Evolutionary conservation across 2,329 filamentous ascomycete species (phyloP).

Genomic region (Penicillium sp.): DNA sequence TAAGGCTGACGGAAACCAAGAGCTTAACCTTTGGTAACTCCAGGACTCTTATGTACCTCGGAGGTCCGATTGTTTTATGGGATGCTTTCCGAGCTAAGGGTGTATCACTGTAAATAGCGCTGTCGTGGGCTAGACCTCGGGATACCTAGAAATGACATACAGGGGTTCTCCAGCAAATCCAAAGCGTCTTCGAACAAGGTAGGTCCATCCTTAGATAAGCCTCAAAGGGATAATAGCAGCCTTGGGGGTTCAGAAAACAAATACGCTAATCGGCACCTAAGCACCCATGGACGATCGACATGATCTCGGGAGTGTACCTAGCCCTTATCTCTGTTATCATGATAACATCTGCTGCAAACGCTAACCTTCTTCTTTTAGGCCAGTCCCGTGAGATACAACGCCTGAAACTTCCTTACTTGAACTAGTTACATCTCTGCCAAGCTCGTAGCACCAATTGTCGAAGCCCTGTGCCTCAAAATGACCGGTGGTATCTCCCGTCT

Average conservation of each 20-base stretch:
- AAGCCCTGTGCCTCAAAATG: constrained; percentile 9
- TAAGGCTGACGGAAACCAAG: neutral
- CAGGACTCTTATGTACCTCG: neutral
- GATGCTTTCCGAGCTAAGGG: neutral
- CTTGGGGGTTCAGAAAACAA: neutral
- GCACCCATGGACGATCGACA: neutral
- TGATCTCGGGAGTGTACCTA: neutral
- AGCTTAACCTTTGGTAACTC: neutral
- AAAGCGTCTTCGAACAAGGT: neutral
- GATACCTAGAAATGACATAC: neutral
- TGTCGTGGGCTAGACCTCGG: neutral
- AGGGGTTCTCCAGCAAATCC: neutral
- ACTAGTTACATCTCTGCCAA: constrained; percentile 18
- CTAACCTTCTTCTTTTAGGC: neutral
- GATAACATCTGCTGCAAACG: neutral
- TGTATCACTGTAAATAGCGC: no score
- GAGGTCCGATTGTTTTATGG: neutral
- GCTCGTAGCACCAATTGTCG: constrained; percentile 14
- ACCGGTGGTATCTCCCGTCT: neutral
- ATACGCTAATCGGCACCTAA: neutral
- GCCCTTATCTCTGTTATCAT: constrained; percentile 7
- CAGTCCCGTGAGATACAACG: constrained; percentile 15
- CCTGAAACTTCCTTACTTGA: constrained; percentile 28
- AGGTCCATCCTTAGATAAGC: neutral
- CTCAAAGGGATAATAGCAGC: neutral